phyloP scores from a whole-genome alignment of 2,329 filamentous ascomycete species.

The Fusarium chuoi region DNA sequence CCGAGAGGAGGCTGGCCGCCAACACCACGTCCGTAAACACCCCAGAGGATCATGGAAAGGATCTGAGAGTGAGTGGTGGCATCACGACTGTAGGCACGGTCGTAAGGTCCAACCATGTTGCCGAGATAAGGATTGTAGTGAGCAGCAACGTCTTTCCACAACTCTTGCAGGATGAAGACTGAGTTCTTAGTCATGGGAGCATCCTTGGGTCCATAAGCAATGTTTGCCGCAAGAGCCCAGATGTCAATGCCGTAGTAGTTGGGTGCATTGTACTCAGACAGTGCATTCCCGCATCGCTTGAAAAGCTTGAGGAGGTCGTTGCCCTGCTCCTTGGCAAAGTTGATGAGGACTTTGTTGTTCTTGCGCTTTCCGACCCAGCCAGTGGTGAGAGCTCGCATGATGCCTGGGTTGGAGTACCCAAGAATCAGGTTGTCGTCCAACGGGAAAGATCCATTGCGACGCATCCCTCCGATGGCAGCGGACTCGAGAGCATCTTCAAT shows the following conservation, averaged over 20 bases:
- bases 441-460: slow-evolving; percentile 7
- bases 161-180: slow-evolving; percentile 18
- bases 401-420: slow-evolving; percentile 54
- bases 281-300: not conserved
- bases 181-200: slow-evolving; percentile 16
- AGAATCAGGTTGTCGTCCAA: slow-evolving; percentile 36
- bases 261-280: slow-evolving; percentile 13
- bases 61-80: slow-evolving; percentile 33
- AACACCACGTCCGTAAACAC: not conserved
- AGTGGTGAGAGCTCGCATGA: slow-evolving; percentile 54
- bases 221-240: slow-evolving; percentile 10
- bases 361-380: slow-evolving; percentile 55
- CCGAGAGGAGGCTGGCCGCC: slow-evolving; percentile 9
- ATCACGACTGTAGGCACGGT: slow-evolving; percentile 38
- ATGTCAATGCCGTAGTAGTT: slow-evolving; percentile 20
- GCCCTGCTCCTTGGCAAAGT: slow-evolving; percentile 52
- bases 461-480: slow-evolving; percentile 16
- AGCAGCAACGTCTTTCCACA: slow-evolving; percentile 36
- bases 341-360: slow-evolving; percentile 49
- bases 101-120: slow-evolving; percentile 38
- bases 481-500: slow-evolving; percentile 7
- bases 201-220: slow-evolving; percentile 11
- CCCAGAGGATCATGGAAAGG: slow-evolving; percentile 14
- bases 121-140: slow-evolving; percentile 39
- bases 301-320: slow-evolving; percentile 46